phyloP scores from a whole-genome alignment of 129 eudicot species.

The Daucus carota region DNA sequence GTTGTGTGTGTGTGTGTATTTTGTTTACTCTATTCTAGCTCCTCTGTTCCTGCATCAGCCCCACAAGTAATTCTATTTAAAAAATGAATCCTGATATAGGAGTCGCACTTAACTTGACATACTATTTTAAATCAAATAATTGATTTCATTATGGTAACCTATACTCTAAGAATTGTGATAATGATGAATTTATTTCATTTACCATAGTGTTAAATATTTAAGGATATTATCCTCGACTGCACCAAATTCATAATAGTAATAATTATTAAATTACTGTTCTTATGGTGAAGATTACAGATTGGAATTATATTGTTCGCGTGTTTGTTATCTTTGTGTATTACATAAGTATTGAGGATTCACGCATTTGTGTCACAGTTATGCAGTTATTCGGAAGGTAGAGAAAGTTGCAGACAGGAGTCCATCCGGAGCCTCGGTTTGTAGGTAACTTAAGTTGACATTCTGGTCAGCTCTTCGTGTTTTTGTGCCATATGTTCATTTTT shows the following conservation, averaged over 20 bases:
- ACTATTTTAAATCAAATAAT: not conserved
- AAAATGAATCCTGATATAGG: not conserved
- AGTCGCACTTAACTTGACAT: not conserved
- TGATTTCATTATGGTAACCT: not conserved
- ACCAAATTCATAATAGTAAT: not conserved
- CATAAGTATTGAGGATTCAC: not conserved
- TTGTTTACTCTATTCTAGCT: not conserved
- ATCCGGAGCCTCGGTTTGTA: constrained; percentile 30
- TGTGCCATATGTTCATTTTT: not conserved
- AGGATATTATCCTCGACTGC: not conserved
- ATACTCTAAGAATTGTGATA: not conserved
- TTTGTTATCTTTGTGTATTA: not conserved
- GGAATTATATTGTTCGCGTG: not conserved
- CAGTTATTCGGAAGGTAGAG: constrained; percentile 59
- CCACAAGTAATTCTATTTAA: not conserved
- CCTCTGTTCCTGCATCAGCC: not conserved
- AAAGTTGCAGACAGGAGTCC: constrained; percentile 37
- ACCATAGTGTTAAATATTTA: not conserved
- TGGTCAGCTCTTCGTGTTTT: not conserved
- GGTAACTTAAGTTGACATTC: constrained; percentile 28
- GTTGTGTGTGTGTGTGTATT: not conserved
- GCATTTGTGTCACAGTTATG: constrained; percentile 41
- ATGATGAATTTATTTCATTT: no score
- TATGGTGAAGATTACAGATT: not conserved
- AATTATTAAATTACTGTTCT: not conserved